A percentile compares a stretch with the other conserved stretches of the same genome.
These are phyloP conservation scores for Pseudocercospora eumusae DNA, from an alignment of 2,329 filamentous ascomycete genomes.

Conservation along the genomic window DNA sequence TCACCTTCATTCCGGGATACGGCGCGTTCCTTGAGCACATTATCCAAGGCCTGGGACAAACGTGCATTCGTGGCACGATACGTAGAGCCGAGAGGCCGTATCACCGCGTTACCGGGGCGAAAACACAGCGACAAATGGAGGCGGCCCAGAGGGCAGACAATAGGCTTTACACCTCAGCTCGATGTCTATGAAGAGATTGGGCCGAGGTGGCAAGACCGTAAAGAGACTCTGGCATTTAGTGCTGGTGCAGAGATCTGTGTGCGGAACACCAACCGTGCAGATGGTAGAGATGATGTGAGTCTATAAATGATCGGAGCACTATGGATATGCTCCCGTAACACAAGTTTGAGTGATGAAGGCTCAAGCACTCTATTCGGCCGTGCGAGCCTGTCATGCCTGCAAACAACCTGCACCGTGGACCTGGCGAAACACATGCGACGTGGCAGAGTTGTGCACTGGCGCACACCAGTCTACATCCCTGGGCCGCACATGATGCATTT, in stretches of 20 bases:
- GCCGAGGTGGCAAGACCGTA: constrained; percentile 50
- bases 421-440: not conserved
- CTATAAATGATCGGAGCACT: not conserved
- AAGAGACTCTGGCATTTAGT: constrained; percentile 61
- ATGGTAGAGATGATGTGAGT: constrained; percentile 29
- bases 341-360: not conserved
- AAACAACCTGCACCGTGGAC: not conserved
- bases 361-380: not conserved
- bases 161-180: constrained; percentile 58
- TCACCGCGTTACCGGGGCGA: constrained; percentile 37
- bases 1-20: constrained; percentile 52
- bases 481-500: not conserved
- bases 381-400: not conserved
- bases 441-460: not conserved
- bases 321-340: not conserved
- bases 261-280: constrained; percentile 45
- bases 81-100: constrained; percentile 47
- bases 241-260: constrained; percentile 59
- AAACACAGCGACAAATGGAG: constrained; percentile 42
- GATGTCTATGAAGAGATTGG: constrained; percentile 37
- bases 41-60: constrained; percentile 59
- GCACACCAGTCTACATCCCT: not conserved
- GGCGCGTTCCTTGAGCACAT: constrained; percentile 57
- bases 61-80: constrained; percentile 58
- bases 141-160: constrained; percentile 51